phyloP scores from a whole-genome alignment of 1,139 yeast genomes.

The Taiozyma sp. region DNA sequence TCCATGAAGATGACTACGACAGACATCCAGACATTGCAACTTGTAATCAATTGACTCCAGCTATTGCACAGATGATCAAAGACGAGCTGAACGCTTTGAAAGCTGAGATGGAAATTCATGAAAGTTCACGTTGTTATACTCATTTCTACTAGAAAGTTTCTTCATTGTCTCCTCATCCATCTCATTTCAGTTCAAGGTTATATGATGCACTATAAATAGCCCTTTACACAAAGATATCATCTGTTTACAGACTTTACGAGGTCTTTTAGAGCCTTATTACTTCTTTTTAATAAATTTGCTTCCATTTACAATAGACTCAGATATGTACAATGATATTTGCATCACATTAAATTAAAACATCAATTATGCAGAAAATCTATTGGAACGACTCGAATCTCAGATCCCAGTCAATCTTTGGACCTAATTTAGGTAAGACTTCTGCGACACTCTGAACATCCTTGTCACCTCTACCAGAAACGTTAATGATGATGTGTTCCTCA shows the following conservation, averaged over 20 bases:
- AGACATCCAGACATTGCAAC: slow-evolving; percentile 93
- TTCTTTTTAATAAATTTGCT: neutral
- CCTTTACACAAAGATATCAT: neutral
- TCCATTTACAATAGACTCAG: neutral
- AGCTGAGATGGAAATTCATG: slow-evolving; percentile 78
- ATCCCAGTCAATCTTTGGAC: slow-evolving; percentile 94
- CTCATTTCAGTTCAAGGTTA: neutral
- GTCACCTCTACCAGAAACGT: slow-evolving; percentile 97
- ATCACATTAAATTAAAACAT: neutral
- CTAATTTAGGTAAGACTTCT: slow-evolving; percentile 81
- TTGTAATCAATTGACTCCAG: slow-evolving; percentile 87
- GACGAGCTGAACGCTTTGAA: slow-evolving; percentile 79
- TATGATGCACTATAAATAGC: neutral
- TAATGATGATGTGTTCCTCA: slow-evolving; percentile 79
- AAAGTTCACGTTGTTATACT: slow-evolving; percentile 70
- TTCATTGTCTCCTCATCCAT: neutral
- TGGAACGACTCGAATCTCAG: slow-evolving; percentile 62
- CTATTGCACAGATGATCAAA: slow-evolving; percentile 80
- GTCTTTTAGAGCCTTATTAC: neutral
- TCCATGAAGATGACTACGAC: slow-evolving; percentile 80
- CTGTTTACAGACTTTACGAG: too few relatives aligned
- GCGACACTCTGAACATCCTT: slow-evolving; percentile 98
- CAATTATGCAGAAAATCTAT: slow-evolving; percentile 1
- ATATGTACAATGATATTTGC: neutral
- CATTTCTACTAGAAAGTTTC: slow-evolving; percentile 57